A percentile compares a stretch with the other conserved stretches of the same genome.
Evolutionary conservation across 225 moss, liverwort and hornwort species (phyloP).

Genomic region (Antitrichia curtipendula): DNA sequence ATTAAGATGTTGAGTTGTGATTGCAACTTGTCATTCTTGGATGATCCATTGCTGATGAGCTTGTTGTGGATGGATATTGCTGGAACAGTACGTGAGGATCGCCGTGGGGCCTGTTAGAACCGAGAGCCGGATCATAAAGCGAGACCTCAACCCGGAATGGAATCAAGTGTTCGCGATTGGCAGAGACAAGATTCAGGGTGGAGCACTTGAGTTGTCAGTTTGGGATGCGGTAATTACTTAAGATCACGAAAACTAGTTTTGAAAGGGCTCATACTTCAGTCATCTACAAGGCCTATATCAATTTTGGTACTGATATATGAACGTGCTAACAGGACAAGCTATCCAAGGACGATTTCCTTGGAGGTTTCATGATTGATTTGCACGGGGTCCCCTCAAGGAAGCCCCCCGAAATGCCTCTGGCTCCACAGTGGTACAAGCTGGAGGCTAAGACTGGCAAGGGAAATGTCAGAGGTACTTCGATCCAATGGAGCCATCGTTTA

Average conservation of each 20-base stretch:
- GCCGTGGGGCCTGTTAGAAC: slow-evolving; percentile 58
- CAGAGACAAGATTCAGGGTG: slow-evolving; percentile 74
- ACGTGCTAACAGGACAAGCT: slow-evolving; percentile 49
- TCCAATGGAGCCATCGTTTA: not conserved
- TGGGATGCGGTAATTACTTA: slow-evolving; percentile 74
- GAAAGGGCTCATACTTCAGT: not conserved
- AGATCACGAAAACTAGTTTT: not conserved
- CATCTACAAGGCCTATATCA: not conserved
- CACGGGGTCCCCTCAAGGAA: slow-evolving; percentile 53
- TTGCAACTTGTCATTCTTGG: not conserved
- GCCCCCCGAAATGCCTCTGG: slow-evolving; percentile 63
- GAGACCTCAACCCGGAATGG: slow-evolving; percentile 80
- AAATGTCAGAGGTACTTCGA: slow-evolving; percentile 51
- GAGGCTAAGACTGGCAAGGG: slow-evolving; percentile 60
- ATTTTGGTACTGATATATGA: not conserved
- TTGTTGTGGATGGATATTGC: not conserved
- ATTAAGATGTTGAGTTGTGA: not conserved
- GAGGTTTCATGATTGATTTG: slow-evolving; percentile 52
- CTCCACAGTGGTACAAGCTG: slow-evolving; percentile 75
- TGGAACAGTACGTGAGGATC: slow-evolving; percentile 66
- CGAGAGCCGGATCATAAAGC: slow-evolving; percentile 48
- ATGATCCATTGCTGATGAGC: not conserved
- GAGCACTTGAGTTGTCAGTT: slow-evolving; percentile 56
- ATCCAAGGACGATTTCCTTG: slow-evolving; percentile 55
- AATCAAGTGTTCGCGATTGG: slow-evolving; percentile 85